phyloP scores from a whole-genome alignment of 257 asterid species.

The Knoxia roxburghii region DNA sequence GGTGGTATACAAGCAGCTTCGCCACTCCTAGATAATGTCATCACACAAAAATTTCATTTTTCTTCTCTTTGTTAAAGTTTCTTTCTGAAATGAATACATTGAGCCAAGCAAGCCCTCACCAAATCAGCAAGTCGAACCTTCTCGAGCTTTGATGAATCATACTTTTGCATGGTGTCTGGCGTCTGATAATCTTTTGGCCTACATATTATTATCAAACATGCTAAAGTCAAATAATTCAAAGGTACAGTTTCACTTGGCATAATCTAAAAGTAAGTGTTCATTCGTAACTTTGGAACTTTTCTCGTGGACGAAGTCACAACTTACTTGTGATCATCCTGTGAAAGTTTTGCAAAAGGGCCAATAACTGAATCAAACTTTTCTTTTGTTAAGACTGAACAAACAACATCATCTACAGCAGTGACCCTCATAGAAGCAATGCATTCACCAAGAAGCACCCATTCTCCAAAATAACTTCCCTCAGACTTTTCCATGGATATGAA shows the following conservation, averaged over 20 bases:
- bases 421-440: conserved; percentile 41
- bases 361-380: conserved; percentile 77
- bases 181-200: conserved; percentile 49
- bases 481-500: conserved; percentile 55
- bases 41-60: conserved; percentile 5
- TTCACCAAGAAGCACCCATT: conserved; percentile 85
- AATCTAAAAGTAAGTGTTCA: conserved; percentile 4
- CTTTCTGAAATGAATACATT: conserved; percentile 11
- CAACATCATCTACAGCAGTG: conserved; percentile 69
- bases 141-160: conserved; percentile 44
- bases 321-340: conserved; percentile 66
- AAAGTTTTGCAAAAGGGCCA: conserved; percentile 63
- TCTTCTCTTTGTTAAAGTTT: neutral
- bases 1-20: conserved; percentile 54
- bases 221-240: conserved; percentile 14
- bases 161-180: conserved; percentile 37
- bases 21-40: conserved; percentile 62
- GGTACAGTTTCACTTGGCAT: conserved; percentile 8
- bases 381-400: conserved; percentile 74
- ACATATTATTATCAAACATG: conserved; percentile 15
- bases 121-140: conserved; percentile 70
- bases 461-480: conserved; percentile 91
- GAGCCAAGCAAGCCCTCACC: conserved; percentile 40
- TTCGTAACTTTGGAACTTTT: neutral
- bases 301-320: conserved; percentile 20